Base-by-base conservation (phyloP, 768 basidiomycete genomes). In the Scleroderma bovista region DNA sequence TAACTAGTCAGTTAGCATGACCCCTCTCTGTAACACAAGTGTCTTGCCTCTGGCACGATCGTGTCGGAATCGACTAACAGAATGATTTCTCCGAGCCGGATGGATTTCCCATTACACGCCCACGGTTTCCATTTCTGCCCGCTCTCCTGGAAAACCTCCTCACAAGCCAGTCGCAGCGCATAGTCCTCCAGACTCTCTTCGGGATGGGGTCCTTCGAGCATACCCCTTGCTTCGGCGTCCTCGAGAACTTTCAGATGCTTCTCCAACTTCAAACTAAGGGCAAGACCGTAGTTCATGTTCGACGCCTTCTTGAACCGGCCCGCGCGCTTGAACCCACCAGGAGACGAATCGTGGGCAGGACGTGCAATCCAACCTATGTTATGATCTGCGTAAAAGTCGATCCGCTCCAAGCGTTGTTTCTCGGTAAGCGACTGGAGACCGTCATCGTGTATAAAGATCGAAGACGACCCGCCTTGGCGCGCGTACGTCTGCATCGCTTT, bases 281-380 rank as follows among this genome's bases (percentile, higher is more conserved):
- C 68, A 19, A 75, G 67, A 6, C 79, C 87, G 59, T 83, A 89
- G 65, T 92, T 93, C 83, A 93, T 83, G 66, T 93, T 93, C 34
- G 80, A 82, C 3, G 88, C 88, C 68, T 93, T 93, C 73, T 93
- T 93, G 78, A 93, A 93, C 17, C 88, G 76, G 7, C 90, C 89
- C 1, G 84, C 75, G 36, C 81, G 73, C 66, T 79, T 70, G 77
- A 84, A 66, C 50, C 77, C 78, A 52, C 75, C 72, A 8, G 69
- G 61, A 17, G 63, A 50, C 45, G 64, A 57, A 52, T 78, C 77
- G 57, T 88, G 86, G 38, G 73, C 72, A 0, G 88, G 88, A n/a
- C 88, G 77, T 3, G 88, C 85, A 52, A 88, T 84, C 78, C 83
- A 90, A 6, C 83, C 88, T 57, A 89, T 83, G 57, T 79, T 79